Conservation (phyloP, 768 basidiomycete genomes). For the Tricholoma furcatifolium region DNA sequence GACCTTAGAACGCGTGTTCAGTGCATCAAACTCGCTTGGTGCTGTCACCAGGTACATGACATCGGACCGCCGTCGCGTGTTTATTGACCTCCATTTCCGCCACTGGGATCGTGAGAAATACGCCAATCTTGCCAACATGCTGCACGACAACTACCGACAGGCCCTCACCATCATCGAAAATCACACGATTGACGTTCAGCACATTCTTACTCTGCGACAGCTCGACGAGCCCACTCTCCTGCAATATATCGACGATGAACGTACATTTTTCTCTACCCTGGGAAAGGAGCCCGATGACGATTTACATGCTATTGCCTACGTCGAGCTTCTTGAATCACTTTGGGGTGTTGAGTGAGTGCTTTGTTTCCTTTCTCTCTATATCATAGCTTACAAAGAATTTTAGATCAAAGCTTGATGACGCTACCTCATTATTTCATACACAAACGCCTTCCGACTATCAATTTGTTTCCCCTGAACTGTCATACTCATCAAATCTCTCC, state of each 20-base stretch:
- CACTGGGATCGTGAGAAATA: too few species aligned
- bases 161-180: constrained; percentile 24
- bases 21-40: constrained; percentile 26
- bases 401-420: constrained; percentile 11
- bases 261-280: constrained; percentile 23
- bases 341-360: constrained; percentile 9
- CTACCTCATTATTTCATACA: constrained; percentile 8
- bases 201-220: constrained; percentile 16
- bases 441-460: constrained; percentile 16
- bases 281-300: constrained; percentile 24
- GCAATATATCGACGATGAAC: constrained; percentile 22
- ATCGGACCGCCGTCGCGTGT: constrained; percentile 23
- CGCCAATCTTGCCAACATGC: constrained; percentile 17
- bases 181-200: constrained; percentile 31
- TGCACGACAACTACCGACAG: constrained; percentile 27
- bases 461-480: constrained; percentile 2
- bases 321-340: constrained; percentile 25
- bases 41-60: constrained; percentile 8
- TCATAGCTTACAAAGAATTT: not conserved
- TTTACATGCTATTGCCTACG: constrained; percentile 27
- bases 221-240: constrained; percentile 18
- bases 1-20: constrained; percentile 29
- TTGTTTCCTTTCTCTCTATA: too few species aligned
- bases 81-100: constrained; percentile 32
- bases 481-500: constrained; percentile 14